These are phyloP conservation scores for Xanthoceras sorbifolium DNA, from an alignment of 345 rosid species.

Conservation along the genomic window DNA sequence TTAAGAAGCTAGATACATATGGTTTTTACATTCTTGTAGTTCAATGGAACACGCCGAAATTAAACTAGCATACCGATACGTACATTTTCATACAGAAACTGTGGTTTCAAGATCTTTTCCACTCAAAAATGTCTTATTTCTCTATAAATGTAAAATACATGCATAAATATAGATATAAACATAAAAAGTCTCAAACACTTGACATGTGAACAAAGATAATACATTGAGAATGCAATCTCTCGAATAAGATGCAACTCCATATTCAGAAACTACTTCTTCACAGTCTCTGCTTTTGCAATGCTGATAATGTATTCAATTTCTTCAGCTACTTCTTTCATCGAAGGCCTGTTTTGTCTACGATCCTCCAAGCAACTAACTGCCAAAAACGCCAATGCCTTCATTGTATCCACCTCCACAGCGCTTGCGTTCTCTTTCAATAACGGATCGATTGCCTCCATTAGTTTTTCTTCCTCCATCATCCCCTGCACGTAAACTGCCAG, in stretches of 20 bases:
- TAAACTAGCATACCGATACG: too few species aligned
- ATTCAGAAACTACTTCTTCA: background rate
- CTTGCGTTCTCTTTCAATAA: conserved; percentile 32
- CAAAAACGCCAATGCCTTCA: conserved; percentile 48
- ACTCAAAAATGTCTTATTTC: background rate
- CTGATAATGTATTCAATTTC: conserved; percentile 56
- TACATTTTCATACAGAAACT: too few species aligned
- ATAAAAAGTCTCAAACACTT: background rate
- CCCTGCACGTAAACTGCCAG: conserved; percentile 41
- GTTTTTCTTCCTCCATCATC: conserved; percentile 41
- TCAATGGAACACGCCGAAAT: too few species aligned
- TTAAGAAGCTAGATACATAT: too few species aligned
- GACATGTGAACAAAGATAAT: background rate
- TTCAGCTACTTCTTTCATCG: conserved; percentile 59
- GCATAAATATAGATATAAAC: background rate
- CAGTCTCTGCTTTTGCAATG: conserved; percentile 15
- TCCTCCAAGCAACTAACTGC: conserved; percentile 60
- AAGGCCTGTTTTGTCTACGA: conserved; percentile 58
- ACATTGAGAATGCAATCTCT: background rate
- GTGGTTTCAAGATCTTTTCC: too few species aligned
- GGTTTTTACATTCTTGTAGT: too few species aligned
- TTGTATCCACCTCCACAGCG: conserved; percentile 44
- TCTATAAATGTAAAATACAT: background rate
- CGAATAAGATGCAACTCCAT: background rate
- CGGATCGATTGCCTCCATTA: conserved; percentile 43